Evolutionary conservation across 2,329 filamentous ascomycete genomes (phyloP).

Genomic region (Nothophaeocryptopus gaeumannii): DNA sequence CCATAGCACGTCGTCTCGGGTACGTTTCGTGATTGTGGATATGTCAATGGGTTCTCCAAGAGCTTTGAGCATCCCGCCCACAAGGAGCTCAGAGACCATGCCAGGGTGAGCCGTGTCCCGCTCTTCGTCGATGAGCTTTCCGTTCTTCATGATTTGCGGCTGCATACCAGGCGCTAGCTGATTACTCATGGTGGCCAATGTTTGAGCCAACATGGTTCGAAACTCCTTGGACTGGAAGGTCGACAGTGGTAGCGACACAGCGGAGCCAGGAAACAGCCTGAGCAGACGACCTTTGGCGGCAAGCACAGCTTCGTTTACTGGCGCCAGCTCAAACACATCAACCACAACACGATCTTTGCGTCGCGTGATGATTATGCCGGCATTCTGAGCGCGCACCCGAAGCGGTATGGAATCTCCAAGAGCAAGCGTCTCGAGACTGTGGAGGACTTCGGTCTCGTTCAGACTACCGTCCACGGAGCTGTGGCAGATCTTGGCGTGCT

Average conservation of each 20-base stretch:
- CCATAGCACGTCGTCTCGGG: conserved; percentile 61
- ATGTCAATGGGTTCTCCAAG: neutral
- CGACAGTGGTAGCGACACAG: conserved; percentile 38
- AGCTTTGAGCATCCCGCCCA: conserved; percentile 25
- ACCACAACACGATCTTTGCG: conserved; percentile 42
- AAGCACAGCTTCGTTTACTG: conserved; percentile 53
- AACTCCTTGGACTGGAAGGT: conserved; percentile 31
- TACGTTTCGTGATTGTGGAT: conserved; percentile 51
- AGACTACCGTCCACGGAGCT: neutral
- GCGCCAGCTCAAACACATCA: conserved; percentile 61
- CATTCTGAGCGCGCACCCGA: conserved; percentile 23
- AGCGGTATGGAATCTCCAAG: conserved; percentile 6
- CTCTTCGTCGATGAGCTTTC: conserved; percentile 49
- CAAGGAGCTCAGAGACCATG: conserved; percentile 57
- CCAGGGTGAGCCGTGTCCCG: conserved; percentile 59
- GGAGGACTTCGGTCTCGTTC: conserved; percentile 1
- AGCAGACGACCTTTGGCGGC: conserved; percentile 51
- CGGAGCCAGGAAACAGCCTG: conserved; percentile 61
- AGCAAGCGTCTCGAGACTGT: neutral
- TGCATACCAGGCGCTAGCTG: conserved; percentile 20
- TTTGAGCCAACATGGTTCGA: conserved; percentile 12
- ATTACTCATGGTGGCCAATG: conserved; percentile 19
- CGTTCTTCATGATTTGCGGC: conserved; percentile 47
- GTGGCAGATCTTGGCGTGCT: conserved; percentile 1
- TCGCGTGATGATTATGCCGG: conserved; percentile 25